Conservation (phyloP, 208 protist genomes). For the Strigomonas culicis region DNA sequence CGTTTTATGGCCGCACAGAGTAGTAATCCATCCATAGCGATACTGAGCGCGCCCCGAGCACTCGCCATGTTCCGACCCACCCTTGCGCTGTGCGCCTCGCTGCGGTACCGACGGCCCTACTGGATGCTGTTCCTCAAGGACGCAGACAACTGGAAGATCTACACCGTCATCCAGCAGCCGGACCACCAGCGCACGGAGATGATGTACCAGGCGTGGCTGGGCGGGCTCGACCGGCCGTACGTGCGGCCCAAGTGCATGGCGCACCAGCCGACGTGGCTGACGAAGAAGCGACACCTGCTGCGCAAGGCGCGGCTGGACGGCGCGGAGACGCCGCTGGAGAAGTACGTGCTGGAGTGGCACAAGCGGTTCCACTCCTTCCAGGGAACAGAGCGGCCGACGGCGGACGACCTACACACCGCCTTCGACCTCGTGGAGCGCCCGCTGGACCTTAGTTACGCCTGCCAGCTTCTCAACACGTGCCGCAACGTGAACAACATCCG, state of each 20-base stretch:
- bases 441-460: slow-evolving; percentile 89
- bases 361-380: slow-evolving; percentile 80
- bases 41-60: no score
- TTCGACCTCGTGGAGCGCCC: slow-evolving; percentile 88
- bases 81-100: slow-evolving; percentile 30
- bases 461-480: slow-evolving; percentile 82
- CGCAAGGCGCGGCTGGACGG: slow-evolving; percentile 78
- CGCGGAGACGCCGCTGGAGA: slow-evolving; percentile 83
- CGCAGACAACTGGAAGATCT: slow-evolving; percentile 91
- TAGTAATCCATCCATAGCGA: background rate
- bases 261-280: slow-evolving; percentile 86
- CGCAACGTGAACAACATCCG: slow-evolving; percentile 82
- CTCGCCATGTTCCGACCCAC: slow-evolving; percentile 29
- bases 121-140: slow-evolving; percentile 89
- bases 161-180: slow-evolving; percentile 89
- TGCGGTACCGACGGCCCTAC: slow-evolving; percentile 54
- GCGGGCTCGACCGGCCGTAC: slow-evolving; percentile 87
- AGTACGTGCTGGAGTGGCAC: slow-evolving; percentile 88
- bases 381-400: slow-evolving; percentile 71
- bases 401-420: slow-evolving; percentile 86
- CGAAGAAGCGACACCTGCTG: slow-evolving; percentile 83
- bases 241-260: slow-evolving; percentile 89
- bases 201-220: slow-evolving; percentile 91
- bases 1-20: background rate
- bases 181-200: slow-evolving; percentile 91